These are phyloP conservation scores for Drechslerella stenobrocha DNA, from an alignment of 2,329 filamentous ascomycete species.

Conservation along the genomic window DNA sequence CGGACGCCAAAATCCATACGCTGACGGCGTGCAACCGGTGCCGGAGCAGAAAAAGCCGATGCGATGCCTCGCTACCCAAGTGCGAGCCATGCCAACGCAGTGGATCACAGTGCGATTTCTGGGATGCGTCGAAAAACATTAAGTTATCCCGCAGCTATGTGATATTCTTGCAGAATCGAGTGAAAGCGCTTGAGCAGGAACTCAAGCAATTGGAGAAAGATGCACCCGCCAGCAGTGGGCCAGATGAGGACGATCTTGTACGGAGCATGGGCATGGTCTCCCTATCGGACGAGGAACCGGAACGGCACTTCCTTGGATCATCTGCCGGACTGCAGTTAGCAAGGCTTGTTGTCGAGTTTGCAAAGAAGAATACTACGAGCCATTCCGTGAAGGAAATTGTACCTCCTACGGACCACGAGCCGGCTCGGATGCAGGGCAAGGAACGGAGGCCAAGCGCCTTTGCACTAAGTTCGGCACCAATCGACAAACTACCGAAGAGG, in stretches of 20 bases:
- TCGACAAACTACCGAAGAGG: constrained; percentile 72
- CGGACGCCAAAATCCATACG: constrained; percentile 55
- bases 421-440: constrained; percentile 33
- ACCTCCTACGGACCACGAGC: constrained; percentile 42
- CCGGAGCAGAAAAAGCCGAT: constrained; percentile 80
- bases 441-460: constrained; percentile 62
- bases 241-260: constrained; percentile 79
- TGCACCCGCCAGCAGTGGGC: constrained; percentile 61
- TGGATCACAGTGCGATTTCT: constrained; percentile 91
- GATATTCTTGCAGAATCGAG: constrained; percentile 83
- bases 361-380: constrained; percentile 87
- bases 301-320: constrained; percentile 84
- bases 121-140: constrained; percentile 80
- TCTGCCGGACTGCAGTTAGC: constrained; percentile 97
- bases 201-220: constrained; percentile 69
- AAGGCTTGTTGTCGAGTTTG: constrained; percentile 90
- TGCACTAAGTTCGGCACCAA: constrained; percentile 73
- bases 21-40: constrained; percentile 60
- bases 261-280: constrained; percentile 82
- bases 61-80: constrained; percentile 86
- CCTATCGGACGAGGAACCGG: constrained; percentile 63
- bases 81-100: constrained; percentile 92
- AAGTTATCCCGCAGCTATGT: constrained; percentile 92
- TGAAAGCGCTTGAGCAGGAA: constrained; percentile 78
- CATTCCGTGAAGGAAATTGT: constrained; percentile 77